Evolutionary conservation across 345 rosid genomes (phyloP).

Genomic region (Rhodamnia rubescens): DNA sequence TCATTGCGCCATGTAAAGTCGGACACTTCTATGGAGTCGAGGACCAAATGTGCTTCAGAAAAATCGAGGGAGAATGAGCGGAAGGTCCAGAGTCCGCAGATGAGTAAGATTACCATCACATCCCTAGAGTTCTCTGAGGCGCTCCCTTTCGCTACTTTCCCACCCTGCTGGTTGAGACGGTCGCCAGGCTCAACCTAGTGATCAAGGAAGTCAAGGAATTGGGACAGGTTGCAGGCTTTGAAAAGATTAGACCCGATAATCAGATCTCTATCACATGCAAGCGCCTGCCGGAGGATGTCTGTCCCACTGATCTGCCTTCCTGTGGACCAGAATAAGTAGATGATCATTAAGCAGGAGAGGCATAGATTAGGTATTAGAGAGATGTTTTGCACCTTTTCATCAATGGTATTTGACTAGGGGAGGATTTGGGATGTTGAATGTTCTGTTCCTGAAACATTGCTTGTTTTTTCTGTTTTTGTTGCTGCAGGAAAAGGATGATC

Average conservation of each 20-base stretch:
- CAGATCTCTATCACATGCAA: constrained; percentile 14
- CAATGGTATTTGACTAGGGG: no score
- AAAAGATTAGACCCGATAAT: constrained; percentile 28
- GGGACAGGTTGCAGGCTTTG: constrained; percentile 49
- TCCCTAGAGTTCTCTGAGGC: constrained; percentile 68
- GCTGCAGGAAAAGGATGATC: constrained; percentile 72
- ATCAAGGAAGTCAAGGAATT: constrained; percentile 60
- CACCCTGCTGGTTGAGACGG: constrained; percentile 53
- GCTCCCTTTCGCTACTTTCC: constrained; percentile 71
- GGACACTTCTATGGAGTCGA: constrained; percentile 52
- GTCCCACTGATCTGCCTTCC: no score
- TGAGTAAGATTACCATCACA: constrained; percentile 51
- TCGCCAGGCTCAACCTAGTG: constrained; percentile 56
- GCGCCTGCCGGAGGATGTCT: no score
- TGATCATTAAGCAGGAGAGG: no score
- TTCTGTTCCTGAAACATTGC: not conserved
- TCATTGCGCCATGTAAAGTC: constrained; percentile 42
- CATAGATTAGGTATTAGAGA: no score
- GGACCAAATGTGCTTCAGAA: constrained; percentile 16
- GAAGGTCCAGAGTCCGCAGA: constrained; percentile 48
- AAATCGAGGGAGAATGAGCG: constrained; percentile 19
- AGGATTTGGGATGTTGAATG: not conserved
- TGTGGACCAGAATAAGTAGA: no score
- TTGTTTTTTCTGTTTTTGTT: not conserved
- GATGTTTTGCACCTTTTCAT: no score